Evolutionary conservation across 106 monocot genomes (phyloP).

Genomic region (Narthecium ossifragum): DNA sequence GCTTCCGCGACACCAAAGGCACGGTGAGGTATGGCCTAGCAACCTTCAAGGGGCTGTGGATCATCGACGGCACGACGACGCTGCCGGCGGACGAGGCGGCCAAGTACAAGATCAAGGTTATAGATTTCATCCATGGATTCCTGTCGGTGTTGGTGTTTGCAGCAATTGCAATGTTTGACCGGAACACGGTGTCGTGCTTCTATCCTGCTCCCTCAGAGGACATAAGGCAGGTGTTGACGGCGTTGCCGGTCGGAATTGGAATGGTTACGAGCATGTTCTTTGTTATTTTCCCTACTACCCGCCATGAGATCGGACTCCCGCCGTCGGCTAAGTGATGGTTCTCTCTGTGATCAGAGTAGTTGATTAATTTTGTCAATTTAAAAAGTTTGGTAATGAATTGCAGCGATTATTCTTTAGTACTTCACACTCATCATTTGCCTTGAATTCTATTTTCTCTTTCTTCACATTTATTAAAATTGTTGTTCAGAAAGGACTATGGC

Average conservation of each 20-base stretch:
- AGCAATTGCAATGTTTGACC: constrained; percentile 8
- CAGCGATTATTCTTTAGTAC: too few species aligned
- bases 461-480: too few species aligned
- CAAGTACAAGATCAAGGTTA: constrained; percentile 3
- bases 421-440: too few species aligned
- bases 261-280: background rate
- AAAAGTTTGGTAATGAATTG: too few species aligned
- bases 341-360: too few species aligned
- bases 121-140: constrained; percentile 7
- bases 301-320: constrained; percentile 10
- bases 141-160: constrained; percentile 8
- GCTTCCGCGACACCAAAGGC: background rate
- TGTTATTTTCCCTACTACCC: constrained; percentile 5
- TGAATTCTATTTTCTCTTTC: too few species aligned
- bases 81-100: background rate
- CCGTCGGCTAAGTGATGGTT: too few species aligned
- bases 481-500: too few species aligned
- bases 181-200: constrained; percentile 6
- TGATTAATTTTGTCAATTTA: too few species aligned
- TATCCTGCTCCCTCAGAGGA: constrained; percentile 10
- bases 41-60: constrained; percentile 2
- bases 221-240: constrained; percentile 3
- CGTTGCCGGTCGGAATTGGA: constrained; percentile 16
- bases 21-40: constrained; percentile 10
- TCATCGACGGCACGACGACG: constrained; percentile 2